A percentile compares a stretch with the other conserved stretches of the same genome.
These are phyloP conservation scores for Arthroderma uncinatum DNA, from an alignment of 2,329 filamentous ascomycete genomes.

Conservation along the genomic window DNA sequence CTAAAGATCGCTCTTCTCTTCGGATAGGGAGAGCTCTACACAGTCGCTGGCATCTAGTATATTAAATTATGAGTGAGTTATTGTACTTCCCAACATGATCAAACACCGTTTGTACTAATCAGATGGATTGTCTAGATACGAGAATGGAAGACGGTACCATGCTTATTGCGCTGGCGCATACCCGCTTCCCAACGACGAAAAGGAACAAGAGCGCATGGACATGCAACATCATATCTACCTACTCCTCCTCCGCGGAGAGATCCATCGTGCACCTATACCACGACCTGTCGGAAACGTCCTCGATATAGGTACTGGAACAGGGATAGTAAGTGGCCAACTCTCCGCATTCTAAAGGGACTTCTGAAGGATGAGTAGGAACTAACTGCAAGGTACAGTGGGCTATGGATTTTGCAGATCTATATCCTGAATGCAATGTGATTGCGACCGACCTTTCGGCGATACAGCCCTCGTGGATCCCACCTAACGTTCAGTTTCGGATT, in stretches of 20 bases:
- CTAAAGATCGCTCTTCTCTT: neutral
- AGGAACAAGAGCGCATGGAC: constrained; percentile 28
- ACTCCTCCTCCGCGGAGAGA: constrained; percentile 28
- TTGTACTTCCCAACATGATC: neutral
- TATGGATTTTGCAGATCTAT: constrained; percentile 26
- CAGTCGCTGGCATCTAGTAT: constrained; percentile 10
- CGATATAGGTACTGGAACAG: constrained; percentile 43
- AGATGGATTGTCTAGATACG: constrained; percentile 17
- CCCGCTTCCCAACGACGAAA: constrained; percentile 24
- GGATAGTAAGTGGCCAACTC: constrained; percentile 16
- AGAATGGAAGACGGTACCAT: constrained; percentile 36
- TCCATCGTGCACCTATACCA: constrained; percentile 29
- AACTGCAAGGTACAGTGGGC: constrained; percentile 22
- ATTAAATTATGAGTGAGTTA: constrained; percentile 11
- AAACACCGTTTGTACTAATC: neutral
- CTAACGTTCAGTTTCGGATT: constrained; percentile 18
- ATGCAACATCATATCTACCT: constrained; percentile 29
- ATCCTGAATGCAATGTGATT: constrained; percentile 39
- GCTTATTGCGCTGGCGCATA: constrained; percentile 35
- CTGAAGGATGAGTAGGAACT: constrained; percentile 6
- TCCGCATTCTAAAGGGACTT: constrained; percentile 23
- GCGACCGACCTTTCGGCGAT: constrained; percentile 15
- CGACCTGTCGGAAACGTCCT: constrained; percentile 32
- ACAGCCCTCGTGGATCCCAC: constrained; percentile 15
- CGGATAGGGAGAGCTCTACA: neutral